Evolutionary conservation across 768 basidiomycete species (phyloP), one percentile per base, ranked within the genome.

Genomic region (Tephrocybe rancida): DNA sequence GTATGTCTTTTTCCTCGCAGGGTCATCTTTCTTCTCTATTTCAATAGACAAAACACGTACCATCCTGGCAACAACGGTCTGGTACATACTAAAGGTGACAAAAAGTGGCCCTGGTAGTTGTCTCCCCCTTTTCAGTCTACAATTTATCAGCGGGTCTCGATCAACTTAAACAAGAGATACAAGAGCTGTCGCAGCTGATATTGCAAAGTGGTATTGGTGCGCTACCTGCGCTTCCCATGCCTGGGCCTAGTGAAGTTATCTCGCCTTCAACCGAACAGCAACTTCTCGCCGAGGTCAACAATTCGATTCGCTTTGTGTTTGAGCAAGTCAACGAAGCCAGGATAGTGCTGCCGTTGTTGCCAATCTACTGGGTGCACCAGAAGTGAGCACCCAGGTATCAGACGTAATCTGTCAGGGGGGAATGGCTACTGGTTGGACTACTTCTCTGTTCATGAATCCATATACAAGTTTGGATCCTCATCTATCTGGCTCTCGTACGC

Each of bases 171-270:
- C 79, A 83, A 58, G 70, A 75, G 13, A 56, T 86, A 1, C 68
- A 74, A 14, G 47, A 68, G 1, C 71, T 86, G 10, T 67, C 73
- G 5, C 79, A 85, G 9, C 56, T 78, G 29, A 69, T 88, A 55
- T 74, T 79, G 2, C 74, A 81, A 46, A 78, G 81, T 0, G 87
- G 87, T 18, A 77, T 88, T 16, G 87, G 87, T 2, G 85, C 83
- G 1, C 75, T 86, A 42, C 86, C 87, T 1, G 57, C 84, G 9
- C 66, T 80, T 3, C 68, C 71, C 1, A 38, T 60, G 19, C 56
- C 44, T 18, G 57, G 60, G 3, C 46, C 49, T 9, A 52, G 58
- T 34, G 56, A 37, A 35, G 42, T 44, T 30, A 52, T 64, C 14
- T 56, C 65, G 0, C 62, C 71, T 16, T 81, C 76, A 1, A 73